Conservation (phyloP, 257 asterid genomes). For the Solanum corneliomulleri region DNA sequence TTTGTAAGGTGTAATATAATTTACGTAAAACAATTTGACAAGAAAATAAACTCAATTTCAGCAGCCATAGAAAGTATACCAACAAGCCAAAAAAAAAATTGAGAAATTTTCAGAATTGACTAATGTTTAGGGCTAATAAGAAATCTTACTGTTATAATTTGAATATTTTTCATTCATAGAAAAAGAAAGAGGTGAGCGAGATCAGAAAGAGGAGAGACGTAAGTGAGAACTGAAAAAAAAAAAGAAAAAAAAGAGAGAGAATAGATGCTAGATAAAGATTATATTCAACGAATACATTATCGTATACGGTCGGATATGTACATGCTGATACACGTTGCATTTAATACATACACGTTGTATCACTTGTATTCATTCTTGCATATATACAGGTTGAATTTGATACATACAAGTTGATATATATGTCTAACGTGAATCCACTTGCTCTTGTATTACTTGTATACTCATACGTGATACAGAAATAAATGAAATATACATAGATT, state of each 20-base stretch:
- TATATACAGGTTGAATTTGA: neutral
- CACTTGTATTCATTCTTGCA: neutral
- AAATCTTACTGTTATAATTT: too few species aligned
- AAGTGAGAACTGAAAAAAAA: too few species aligned
- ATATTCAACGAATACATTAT: neutral
- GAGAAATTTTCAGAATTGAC: neutral
- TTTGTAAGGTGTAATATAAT: too few species aligned
- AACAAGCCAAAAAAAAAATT: neutral
- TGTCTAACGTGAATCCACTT: too few species aligned
- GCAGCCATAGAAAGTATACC: neutral
- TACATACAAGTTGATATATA: neutral
- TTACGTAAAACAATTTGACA: neutral
- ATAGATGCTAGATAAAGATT: neutral
- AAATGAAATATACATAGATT: too few species aligned
- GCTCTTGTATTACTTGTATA: neutral
- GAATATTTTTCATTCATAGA: neutral
- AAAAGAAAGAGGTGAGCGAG: neutral
- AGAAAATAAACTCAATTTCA: neutral
- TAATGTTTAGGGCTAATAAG: too few species aligned
- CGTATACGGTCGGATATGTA: neutral
- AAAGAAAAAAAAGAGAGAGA: neutral
- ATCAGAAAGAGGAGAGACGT: neutral
- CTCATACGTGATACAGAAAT: neutral
- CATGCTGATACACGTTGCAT: neutral
- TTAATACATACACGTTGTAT: neutral